A percentile compares a stretch with the other conserved stretches of the same genome.
These are phyloP conservation scores for Primulina tabacum DNA, from an alignment of 257 asterid species.

Conservation along the genomic window DNA sequence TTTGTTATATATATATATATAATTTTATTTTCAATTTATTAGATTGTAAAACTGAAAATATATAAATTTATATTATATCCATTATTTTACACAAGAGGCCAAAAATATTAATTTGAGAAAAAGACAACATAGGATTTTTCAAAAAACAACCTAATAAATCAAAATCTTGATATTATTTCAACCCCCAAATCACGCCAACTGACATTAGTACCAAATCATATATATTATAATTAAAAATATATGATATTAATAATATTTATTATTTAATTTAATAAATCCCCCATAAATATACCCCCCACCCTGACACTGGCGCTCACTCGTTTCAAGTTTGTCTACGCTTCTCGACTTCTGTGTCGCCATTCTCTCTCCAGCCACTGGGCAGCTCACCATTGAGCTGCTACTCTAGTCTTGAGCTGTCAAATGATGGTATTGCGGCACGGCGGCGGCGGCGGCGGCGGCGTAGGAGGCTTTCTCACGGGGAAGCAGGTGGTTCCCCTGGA, in stretches of 20 bases:
- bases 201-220: not conserved
- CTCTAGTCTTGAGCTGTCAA: conserved; percentile 21
- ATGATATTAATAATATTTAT: too few species aligned
- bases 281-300: conserved; percentile 27
- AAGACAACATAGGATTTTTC: too few species aligned
- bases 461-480: conserved; percentile 43
- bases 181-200: not conserved
- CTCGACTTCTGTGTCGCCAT: conserved; percentile 27
- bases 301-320: conserved; percentile 37
- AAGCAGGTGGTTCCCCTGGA: conserved; percentile 74
- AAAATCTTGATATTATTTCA: not conserved
- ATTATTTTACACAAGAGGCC: too few species aligned
- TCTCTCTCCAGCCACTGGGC: conserved; percentile 20
- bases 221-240: too few species aligned
- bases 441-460: not conserved
- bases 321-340: conserved; percentile 39
- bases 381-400: conserved; percentile 9
- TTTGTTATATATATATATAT: too few species aligned
- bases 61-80: too few species aligned
- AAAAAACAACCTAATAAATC: too few species aligned
- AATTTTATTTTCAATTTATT: too few species aligned
- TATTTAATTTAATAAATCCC: not conserved
- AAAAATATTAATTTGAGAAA: too few species aligned
- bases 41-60: too few species aligned
- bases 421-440: conserved; percentile 50